Conservation (phyloP, 441 rosid species). For the Eugenia klotzschiana region DNA sequence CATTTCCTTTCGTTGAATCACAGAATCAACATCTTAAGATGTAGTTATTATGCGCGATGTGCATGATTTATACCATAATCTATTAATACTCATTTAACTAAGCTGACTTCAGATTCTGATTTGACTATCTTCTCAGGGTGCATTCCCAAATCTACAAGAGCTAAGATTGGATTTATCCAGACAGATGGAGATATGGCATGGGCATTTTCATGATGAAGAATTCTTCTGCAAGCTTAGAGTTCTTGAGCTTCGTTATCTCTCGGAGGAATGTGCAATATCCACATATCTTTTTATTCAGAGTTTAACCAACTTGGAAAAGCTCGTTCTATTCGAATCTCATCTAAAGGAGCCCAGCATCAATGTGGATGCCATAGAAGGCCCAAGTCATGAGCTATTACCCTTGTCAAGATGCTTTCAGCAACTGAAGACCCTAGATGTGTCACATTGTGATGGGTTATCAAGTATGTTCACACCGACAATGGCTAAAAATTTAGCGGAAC, state of each 20-base stretch:
- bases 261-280: accelerated
- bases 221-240: neutral
- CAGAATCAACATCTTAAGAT: neutral
- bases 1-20: neutral
- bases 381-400: neutral
- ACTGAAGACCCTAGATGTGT: neutral
- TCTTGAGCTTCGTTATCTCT: neutral
- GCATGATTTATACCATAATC: neutral
- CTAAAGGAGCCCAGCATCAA: neutral
- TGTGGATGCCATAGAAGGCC: neutral
- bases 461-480: neutral
- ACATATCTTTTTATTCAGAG: neutral
- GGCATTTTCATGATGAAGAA: neutral
- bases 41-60: neutral
- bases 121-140: neutral
- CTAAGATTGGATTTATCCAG: neutral
- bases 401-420: neutral
- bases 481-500: neutral
- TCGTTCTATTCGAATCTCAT: neutral
- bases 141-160: neutral
- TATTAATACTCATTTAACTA: neutral
- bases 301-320: neutral
- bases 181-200: neutral
- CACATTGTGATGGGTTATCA: neutral
- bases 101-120: too few species aligned